Evolutionary conservation across 306 rosid genomes (phyloP), one percentile per base, ranked within the genome.

Genomic region (Cicer bijugum): DNA sequence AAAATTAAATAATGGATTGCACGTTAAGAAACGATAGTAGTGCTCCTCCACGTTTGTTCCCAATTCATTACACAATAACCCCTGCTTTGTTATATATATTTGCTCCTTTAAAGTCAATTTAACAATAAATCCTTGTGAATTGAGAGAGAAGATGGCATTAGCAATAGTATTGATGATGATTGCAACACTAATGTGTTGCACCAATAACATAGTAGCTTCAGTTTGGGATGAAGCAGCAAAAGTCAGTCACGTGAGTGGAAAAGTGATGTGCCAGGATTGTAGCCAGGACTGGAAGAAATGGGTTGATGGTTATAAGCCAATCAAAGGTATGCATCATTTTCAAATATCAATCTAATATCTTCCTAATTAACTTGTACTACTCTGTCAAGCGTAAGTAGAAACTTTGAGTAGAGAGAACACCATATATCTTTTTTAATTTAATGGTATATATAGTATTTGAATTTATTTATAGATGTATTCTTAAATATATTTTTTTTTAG

Each of bases 231-330:
- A 81, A 48, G 6, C 77, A 39, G 74, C 72, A 23, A 67, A 23
- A 73, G 82, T 67, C 10, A 72, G 87, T 14, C 86, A 84, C 50
- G 85, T 89, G 1, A 87, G 66, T 19, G 98, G 98, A 20, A 90
- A 85, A 81, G 97, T 93, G 37, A 12, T 89, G 50, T 93, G 98
- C 87, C 98, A 90, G 67, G 98, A 90, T 77, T 93, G 98, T 76
- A 84, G 85, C 17, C 82, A 82, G 47, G 97, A 84, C 17, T 93
- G 91, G 91, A 84, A 89, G 7, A 80, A 89, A 38, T 93, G 97
- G 97, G 74, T 82, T 60, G 55, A 68, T 7, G 92, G 89, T 35
- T 75, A 75, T 79, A 87, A 83, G 9, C 93, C 97, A 16, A 82
- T 90, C 69, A 79, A 85, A 69, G 75, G 75, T 69, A 69, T 6